A percentile compares a stretch with the other conserved stretches of the same genome.
phyloP scores from a whole-genome alignment of 2,329 filamentous ascomycete species.

The Hymenoscyphus occultus region DNA sequence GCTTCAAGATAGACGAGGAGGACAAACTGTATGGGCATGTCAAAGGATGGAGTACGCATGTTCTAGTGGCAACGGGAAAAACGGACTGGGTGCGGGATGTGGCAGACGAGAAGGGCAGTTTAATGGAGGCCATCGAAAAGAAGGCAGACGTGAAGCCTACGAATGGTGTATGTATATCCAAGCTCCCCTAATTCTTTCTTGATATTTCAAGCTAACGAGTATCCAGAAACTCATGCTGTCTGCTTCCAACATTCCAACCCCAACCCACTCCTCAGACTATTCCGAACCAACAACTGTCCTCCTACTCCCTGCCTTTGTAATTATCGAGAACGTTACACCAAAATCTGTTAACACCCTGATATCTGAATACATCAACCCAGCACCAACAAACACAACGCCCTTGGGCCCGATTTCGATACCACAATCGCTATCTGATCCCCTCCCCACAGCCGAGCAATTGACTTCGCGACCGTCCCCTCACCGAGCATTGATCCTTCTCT shows the following conservation, averaged over 20 bases:
- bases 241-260: conserved; percentile 85
- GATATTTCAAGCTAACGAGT: conserved; percentile 4
- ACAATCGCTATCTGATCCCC: conserved; percentile 33
- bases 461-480: conserved; percentile 71
- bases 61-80: conserved; percentile 93
- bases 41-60: conserved; percentile 83
- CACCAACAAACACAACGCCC: conserved; percentile 68
- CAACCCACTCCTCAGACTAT: conserved; percentile 61
- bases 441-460: conserved; percentile 41
- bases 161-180: conserved; percentile 58
- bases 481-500: conserved; percentile 83
- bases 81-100: conserved; percentile 91
- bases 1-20: conserved; percentile 69
- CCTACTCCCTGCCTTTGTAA: conserved; percentile 78
- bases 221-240: conserved; percentile 82
- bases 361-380: conserved; percentile 62
- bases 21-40: conserved; percentile 83
- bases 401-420: conserved; percentile 59
- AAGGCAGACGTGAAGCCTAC: conserved; percentile 53
- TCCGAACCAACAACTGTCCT: conserved; percentile 73
- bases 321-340: conserved; percentile 82
- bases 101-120: conserved; percentile 78
- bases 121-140: conserved; percentile 71
- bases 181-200: conserved; percentile 20
- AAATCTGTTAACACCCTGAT: conserved; percentile 70